A percentile compares a stretch with the other conserved stretches of the same genome.
Conservation (phyloP, 495 filamentous ascomycete genomes). For the Lichina pygmaea region DNA sequence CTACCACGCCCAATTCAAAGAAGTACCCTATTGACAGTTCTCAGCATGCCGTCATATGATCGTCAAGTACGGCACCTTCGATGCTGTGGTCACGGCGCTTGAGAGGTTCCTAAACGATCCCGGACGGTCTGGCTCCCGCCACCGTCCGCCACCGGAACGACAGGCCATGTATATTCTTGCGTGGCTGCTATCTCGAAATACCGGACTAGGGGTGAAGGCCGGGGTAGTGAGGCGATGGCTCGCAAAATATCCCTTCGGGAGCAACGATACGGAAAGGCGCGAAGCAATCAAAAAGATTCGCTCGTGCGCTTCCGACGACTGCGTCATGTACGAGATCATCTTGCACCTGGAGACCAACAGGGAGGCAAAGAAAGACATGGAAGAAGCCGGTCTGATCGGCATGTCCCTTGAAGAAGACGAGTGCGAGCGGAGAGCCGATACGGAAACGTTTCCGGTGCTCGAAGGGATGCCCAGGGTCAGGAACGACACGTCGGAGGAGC, state of each 20-base stretch:
- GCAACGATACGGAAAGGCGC: conserved; percentile 14
- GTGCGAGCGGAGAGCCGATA: not conserved
- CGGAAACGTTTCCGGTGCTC: not conserved
- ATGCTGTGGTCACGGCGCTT: conserved; percentile 1
- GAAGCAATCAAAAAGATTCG: not conserved
- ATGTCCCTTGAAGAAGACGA: not conserved
- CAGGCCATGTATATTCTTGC: conserved; percentile 20
- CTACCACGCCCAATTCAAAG: not conserved
- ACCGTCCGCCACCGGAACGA: conserved; percentile 20
- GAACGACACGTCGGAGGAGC: conserved; percentile 22
- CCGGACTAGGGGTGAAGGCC: conserved; percentile 17
- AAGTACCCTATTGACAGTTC: not conserved
- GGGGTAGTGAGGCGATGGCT: conserved; percentile 28
- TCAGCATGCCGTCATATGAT: not conserved
- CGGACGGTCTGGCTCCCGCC: conserved; percentile 1
- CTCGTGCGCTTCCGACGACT: conserved; percentile 1
- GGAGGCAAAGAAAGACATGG: conserved; percentile 1
- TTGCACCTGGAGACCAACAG: not conserved
- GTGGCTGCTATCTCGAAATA: conserved; percentile 16
- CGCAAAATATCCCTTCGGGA: conserved; percentile 25
- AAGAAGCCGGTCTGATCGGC: not conserved
- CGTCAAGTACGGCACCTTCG: not conserved
- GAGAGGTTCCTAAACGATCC: not conserved
- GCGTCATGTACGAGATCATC: conserved; percentile 2
- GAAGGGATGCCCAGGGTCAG: conserved; percentile 8